Evolutionary conservation across 192 early-diverging fungal genomes (phyloP).

Genomic region (Entophlyctis helioformis): DNA sequence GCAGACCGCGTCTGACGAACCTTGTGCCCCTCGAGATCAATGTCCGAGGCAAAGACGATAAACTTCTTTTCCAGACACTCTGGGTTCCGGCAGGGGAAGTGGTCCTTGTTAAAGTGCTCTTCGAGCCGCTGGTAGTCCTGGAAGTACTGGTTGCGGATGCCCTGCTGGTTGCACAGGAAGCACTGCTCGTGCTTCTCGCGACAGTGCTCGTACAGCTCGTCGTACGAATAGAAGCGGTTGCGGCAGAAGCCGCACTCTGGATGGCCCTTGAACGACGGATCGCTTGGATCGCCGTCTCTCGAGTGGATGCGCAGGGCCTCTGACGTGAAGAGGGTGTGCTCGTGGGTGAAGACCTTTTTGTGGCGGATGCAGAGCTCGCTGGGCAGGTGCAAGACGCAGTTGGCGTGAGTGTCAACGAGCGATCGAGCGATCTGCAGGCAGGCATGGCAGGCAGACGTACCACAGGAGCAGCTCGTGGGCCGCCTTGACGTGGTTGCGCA

Average conservation of each 20-base stretch:
- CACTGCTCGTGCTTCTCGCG: conserved; percentile 89
- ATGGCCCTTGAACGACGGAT: conserved; percentile 58
- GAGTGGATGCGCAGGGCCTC: conserved; percentile 68
- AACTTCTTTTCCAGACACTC: conserved; percentile 90
- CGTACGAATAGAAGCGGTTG: conserved; percentile 71
- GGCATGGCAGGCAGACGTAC: conserved; percentile 23
- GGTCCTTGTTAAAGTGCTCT: conserved; percentile 68
- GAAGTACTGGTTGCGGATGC: conserved; percentile 77
- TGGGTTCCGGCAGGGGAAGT: conserved; percentile 66
- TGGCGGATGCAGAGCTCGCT: conserved; percentile 79
- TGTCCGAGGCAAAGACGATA: conserved; percentile 83
- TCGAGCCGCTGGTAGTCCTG: conserved; percentile 64
- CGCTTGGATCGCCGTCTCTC: conserved; percentile 48
- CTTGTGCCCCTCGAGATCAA: conserved; percentile 86
- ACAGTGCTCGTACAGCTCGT: conserved; percentile 94
- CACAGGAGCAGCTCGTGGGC: conserved; percentile 67
- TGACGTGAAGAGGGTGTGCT: conserved; percentile 74
- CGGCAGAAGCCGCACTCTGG: conserved; percentile 86
- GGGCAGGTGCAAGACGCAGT: conserved; percentile 4
- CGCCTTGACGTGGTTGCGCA: conserved; percentile 71
- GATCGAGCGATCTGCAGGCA: too few species aligned
- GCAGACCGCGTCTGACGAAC: too few species aligned
- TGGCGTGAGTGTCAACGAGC: not conserved
- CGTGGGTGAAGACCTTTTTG: conserved; percentile 90
- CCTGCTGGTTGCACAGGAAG: conserved; percentile 66